Evolutionary conservation across 305 asterid genomes (phyloP).

Genomic region (Striga hermonthica): DNA sequence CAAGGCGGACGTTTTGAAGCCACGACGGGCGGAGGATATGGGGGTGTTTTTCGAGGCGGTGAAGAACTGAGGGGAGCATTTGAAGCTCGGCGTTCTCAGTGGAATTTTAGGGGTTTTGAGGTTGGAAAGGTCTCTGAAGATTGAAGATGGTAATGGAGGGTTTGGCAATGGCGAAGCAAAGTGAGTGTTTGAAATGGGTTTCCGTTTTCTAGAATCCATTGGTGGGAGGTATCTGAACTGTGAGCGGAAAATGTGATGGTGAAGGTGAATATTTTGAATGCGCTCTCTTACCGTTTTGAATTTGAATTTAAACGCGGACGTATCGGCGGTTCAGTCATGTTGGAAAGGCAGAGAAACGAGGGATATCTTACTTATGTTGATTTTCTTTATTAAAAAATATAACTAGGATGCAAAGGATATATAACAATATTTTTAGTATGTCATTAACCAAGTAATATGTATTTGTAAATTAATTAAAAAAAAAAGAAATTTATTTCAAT

Average conservation of each 20-base stretch:
- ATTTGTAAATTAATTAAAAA: too few species aligned
- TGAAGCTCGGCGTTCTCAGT: slow-evolving; percentile 33
- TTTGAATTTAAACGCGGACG: slow-evolving; percentile 41
- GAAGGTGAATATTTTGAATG: neutral
- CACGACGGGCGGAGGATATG: slow-evolving; percentile 39
- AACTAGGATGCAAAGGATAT: too few species aligned
- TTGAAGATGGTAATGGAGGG: slow-evolving; percentile 40
- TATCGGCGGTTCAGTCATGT: slow-evolving; percentile 31
- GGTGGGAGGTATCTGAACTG: slow-evolving; percentile 1
- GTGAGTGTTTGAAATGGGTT: slow-evolving; percentile 31
- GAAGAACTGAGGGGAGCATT: slow-evolving; percentile 57
- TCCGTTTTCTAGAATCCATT: slow-evolving; percentile 61
- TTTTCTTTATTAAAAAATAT: too few species aligned
- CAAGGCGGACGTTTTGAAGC: slow-evolving; percentile 41
- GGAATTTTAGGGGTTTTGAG: slow-evolving; percentile 61
- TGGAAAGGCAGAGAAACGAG: neutral
- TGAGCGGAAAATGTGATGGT: neutral
- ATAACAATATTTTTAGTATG: too few species aligned
- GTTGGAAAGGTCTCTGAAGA: slow-evolving; percentile 72
- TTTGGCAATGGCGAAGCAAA: slow-evolving; percentile 55
- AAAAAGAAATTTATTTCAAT: too few species aligned
- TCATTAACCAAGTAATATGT: too few species aligned
- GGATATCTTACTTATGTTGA: too few species aligned
- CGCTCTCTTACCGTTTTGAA: slow-evolving; percentile 34
- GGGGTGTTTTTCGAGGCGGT: slow-evolving; percentile 64